These are phyloP conservation scores for Neofusicoccum laricinum DNA, from an alignment of 2,329 filamentous ascomycete species.

Conservation along the genomic window DNA sequence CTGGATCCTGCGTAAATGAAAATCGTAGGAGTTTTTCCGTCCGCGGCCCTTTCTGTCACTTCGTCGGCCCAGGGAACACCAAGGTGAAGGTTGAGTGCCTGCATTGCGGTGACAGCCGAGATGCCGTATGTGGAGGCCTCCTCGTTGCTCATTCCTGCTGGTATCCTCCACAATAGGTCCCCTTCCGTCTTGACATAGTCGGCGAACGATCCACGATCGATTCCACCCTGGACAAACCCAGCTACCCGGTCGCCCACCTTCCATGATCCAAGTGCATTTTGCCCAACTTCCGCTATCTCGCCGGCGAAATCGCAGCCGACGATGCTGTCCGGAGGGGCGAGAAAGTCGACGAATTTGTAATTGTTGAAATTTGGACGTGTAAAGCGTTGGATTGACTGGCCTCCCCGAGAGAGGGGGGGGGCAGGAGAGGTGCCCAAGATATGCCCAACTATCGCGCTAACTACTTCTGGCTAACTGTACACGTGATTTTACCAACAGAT, in stretches of 20 bases:
- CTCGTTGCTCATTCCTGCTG: neutral
- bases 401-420: no score
- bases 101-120: neutral
- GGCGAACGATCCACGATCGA: neutral
- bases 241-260: neutral
- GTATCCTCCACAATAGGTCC: neutral
- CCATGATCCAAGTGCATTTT: neutral
- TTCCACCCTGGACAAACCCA: neutral
- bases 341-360: no score
- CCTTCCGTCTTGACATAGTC: neutral
- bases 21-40: constrained; percentile 18
- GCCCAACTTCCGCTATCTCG: neutral
- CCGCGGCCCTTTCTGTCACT: neutral
- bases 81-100: neutral
- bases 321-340: no score
- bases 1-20: constrained; percentile 53
- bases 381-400: no score
- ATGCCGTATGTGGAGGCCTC: neutral
- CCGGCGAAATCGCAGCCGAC: neutral
- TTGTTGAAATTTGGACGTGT: no score
- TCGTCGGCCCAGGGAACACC: constrained; percentile 17
- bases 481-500: no score
- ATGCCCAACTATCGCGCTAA: no score
- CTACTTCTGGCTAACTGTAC: no score
- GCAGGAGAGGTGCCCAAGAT: no score